phyloP scores from a whole-genome alignment of 768 basidiomycete species.

The Suillus clintonianus region DNA sequence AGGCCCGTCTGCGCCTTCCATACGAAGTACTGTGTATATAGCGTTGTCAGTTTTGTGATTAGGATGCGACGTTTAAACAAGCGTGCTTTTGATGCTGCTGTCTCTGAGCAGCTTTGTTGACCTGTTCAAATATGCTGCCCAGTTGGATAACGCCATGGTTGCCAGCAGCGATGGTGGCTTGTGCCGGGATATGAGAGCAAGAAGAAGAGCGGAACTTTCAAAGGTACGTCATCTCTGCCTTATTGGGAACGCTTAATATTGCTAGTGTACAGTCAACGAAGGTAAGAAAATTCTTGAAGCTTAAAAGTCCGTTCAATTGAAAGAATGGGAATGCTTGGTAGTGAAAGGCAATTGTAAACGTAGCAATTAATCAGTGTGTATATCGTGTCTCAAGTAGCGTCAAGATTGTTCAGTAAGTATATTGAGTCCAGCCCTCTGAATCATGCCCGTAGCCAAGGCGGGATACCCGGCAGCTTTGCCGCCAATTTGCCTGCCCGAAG shows the following conservation, averaged over 20 bases:
- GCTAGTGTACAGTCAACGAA: not conserved
- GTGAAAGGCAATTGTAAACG: not conserved
- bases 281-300: not conserved
- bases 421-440: not conserved
- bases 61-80: slow-evolving; percentile 14
- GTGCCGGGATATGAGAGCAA: not conserved
- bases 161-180: not conserved
- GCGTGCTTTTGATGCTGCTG: slow-evolving; percentile 43
- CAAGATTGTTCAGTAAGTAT: no score
- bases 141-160: slow-evolving; percentile 26
- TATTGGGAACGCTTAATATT: not conserved
- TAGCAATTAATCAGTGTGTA: not conserved
- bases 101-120: slow-evolving; percentile 41
- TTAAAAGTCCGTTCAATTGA: not conserved
- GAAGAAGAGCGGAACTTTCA: not conserved
- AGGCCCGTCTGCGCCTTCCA: slow-evolving; percentile 74
- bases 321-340: not conserved
- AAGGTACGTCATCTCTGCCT: not conserved
- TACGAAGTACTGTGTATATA: slow-evolving; percentile 56
- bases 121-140: slow-evolving; percentile 38
- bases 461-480: slow-evolving; percentile 3
- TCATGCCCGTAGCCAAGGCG: not conserved
- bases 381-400: not conserved
- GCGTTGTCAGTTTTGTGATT: slow-evolving; percentile 12
- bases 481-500: slow-evolving; percentile 6